These are phyloP conservation scores for Lophium mytilinum DNA, from an alignment of 495 filamentous ascomycete species.

Conservation along the genomic window DNA sequence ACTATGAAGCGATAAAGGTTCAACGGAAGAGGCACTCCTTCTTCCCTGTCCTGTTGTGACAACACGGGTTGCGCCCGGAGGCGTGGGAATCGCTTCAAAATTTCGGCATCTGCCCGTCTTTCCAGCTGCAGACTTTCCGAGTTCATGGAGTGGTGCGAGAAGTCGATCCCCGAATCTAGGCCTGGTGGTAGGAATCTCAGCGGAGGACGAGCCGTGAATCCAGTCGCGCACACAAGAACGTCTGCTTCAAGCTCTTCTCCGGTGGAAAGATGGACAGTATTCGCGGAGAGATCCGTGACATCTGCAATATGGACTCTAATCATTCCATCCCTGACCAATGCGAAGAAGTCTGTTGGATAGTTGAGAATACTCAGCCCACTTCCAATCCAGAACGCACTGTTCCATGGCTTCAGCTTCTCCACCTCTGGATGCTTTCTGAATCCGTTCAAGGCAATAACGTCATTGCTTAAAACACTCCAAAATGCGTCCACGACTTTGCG, in stretches of 20 bases:
- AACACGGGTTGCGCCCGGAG: conserved; percentile 31
- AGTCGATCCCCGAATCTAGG: too few relatives aligned
- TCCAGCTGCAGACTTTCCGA: too few relatives aligned
- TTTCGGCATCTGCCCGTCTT: conserved; percentile 49
- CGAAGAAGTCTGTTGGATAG: conserved; percentile 58
- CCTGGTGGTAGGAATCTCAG: conserved; percentile 52
- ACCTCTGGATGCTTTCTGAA: conserved; percentile 54
- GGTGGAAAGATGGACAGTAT: conserved; percentile 47
- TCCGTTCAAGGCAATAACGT: conserved; percentile 50
- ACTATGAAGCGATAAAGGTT: conserved; percentile 60
- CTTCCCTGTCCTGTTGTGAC: conserved; percentile 30
- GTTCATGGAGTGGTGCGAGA: too few relatives aligned
- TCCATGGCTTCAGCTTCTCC: conserved; percentile 56
- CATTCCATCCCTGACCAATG: conserved; percentile 47
- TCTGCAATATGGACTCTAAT: conserved; percentile 55
- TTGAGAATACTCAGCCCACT: conserved; percentile 59
- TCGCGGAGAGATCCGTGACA: conserved; percentile 41
- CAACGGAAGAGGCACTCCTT: conserved; percentile 18
- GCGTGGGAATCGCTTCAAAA: conserved; percentile 29
- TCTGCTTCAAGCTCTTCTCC: too few relatives aligned
- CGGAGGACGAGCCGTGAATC: conserved; percentile 40
- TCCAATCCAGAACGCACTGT: conserved; percentile 54
- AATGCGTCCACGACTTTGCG: conserved; percentile 50
- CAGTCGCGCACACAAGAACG: conserved; percentile 49
- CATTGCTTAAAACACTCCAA: conserved; percentile 53